A percentile compares a stretch with the other conserved stretches of the same genome.
Evolutionary conservation across 1,284 basidiomycete species (phyloP).

Genomic region (Ceratobasidium sp.): DNA sequence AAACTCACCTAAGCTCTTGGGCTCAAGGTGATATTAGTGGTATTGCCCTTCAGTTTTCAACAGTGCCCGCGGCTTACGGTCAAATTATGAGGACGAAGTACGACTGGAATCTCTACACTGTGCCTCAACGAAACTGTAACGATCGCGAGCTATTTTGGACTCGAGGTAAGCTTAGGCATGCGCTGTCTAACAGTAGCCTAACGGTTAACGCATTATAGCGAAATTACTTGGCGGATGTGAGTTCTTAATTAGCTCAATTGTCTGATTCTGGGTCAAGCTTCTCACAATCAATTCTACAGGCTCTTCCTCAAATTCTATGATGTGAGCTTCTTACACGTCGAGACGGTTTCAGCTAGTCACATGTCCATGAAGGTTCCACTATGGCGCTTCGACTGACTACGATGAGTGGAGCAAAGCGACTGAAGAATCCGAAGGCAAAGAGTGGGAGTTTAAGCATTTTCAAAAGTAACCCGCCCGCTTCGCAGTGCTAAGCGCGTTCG

Average conservation of each 20-base stretch:
- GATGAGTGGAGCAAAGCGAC: slow-evolving; percentile 71
- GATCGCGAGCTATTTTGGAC: slow-evolving; percentile 69
- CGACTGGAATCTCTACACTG: slow-evolving; percentile 69
- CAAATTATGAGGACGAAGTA: slow-evolving; percentile 62
- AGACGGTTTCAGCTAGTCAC: slow-evolving; percentile 39
- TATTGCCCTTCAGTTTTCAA: slow-evolving; percentile 8
- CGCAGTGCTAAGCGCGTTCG: slow-evolving; percentile 53
- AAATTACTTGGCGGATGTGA: slow-evolving; percentile 78
- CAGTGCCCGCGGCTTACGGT: slow-evolving; percentile 29
- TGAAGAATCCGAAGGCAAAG: slow-evolving; percentile 64
- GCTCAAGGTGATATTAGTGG: not conserved
- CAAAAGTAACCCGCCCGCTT: slow-evolving; percentile 53
- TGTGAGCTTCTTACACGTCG: slow-evolving; percentile 59
- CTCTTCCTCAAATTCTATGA: slow-evolving; percentile 74
- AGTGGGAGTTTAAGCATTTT: slow-evolving; percentile 71
- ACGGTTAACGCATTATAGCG: slow-evolving; percentile 56
- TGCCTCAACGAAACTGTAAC: slow-evolving; percentile 66
- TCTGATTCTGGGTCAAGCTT: no score
- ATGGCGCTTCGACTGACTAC: slow-evolving; percentile 60
- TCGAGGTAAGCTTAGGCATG: slow-evolving; percentile 62
- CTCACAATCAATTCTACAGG: slow-evolving; percentile 57
- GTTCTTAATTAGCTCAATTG: slow-evolving; percentile 51
- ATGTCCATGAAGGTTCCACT: slow-evolving; percentile 55
- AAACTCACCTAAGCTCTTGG: no score
- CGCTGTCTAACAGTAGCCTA: not conserved